Evolutionary conservation across 306 rosid species (phyloP), one percentile per base, ranked within the genome.

Genomic region (Vicia villosa): DNA sequence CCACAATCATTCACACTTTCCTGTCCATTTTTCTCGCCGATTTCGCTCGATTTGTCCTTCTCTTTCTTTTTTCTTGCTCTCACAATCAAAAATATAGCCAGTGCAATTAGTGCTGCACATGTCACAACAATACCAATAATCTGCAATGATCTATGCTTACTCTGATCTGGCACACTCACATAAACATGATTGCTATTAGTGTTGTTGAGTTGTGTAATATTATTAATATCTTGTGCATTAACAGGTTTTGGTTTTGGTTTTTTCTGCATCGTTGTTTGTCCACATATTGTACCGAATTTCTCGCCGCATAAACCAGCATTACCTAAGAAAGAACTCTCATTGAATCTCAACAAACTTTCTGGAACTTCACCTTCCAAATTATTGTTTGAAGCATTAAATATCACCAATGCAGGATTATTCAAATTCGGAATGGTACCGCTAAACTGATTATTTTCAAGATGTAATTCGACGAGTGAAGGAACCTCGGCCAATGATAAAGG

Each of bases 361-460:
- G 98, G 96, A 14, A 92, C 65, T 79, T 82, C 80, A 10, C 98
- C 98, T 52, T 85, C 96, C 57, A 92, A 76, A 20, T 81, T 73
- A 70, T 92, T 92, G 69, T 86, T 85, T n/a, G 93, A 86, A 15
- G 86, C 57, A 61, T 90, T 26, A 34, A 89, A 9, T 5, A 45
- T 16, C 8, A 0, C 12, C 86, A 88, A 66, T 2, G 71, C 14
- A 2, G 78, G 72, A 40, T 14, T 80, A 0, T 47, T 38, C 0
- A 93, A 4, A 36, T 73, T 24, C 0, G 96, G 93, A 41, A 93
- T 77, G 1, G 2, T 34, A 3, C 98, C 98, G 37, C 61, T 75
- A 56, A 93, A 90, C 43, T 84, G 81, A 32, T 93, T 93, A 24
- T 84, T 74, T 43, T 86, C 93, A 2, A 93, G 87, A 47, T 71